These are phyloP conservation scores for Neurospora tetrasperma DNA, from an alignment of 495 filamentous ascomycete genomes.

Conservation along the genomic window DNA sequence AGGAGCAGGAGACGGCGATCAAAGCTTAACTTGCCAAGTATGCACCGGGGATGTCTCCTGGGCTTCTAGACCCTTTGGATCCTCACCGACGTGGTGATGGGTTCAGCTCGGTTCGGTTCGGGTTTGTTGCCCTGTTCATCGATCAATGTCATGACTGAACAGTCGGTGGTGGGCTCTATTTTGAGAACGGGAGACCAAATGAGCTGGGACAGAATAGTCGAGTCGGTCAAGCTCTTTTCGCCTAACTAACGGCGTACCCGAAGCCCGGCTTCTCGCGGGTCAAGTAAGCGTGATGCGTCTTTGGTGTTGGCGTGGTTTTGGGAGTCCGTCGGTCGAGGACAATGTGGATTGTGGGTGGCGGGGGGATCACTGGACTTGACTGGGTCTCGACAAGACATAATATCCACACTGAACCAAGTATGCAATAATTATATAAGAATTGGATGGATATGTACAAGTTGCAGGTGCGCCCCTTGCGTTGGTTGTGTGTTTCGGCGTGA, in stretches of 20 bases:
- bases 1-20: background rate
- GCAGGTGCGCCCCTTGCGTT: background rate
- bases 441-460: background rate
- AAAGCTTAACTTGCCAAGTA: background rate
- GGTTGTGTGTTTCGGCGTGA: background rate
- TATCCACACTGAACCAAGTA: background rate
- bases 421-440: background rate
- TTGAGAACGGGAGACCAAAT: background rate
- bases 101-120: background rate
- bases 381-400: no score
- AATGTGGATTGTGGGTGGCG: background rate
- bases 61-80: background rate
- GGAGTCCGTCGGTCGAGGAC: background rate
- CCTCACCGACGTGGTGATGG: background rate
- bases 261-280: background rate
- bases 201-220: background rate
- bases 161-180: background rate
- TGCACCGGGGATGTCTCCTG: background rate
- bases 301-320: background rate
- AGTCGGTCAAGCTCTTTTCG: background rate
- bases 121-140: background rate
- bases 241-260: background rate
- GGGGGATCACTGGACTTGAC: no score
- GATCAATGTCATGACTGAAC: background rate
- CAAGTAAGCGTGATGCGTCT: background rate